Conservation (phyloP, 2,329 filamentous ascomycete species). For the Botryotinia convoluta region DNA sequence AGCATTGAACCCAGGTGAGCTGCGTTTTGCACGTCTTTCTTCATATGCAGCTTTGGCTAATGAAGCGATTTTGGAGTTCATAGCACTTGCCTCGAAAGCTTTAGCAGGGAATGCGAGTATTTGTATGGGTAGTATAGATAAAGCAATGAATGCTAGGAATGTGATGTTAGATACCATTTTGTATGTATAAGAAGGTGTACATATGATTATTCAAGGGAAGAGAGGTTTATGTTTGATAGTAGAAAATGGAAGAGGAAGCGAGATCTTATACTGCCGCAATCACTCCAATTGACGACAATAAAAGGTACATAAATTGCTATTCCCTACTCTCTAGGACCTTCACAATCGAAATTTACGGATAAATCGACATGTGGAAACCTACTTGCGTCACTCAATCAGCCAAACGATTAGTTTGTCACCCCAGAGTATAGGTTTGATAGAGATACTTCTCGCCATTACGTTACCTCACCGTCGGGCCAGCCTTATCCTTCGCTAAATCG, state of each 20-base stretch:
- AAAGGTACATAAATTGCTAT: not conserved
- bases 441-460: not conserved
- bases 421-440: not conserved
- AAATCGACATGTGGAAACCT: not conserved
- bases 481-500: not conserved
- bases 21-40: constrained; percentile 16
- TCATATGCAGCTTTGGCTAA: constrained; percentile 14
- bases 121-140: not conserved
- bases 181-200: not conserved
- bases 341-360: not conserved
- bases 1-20: constrained; percentile 21
- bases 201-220: not conserved
- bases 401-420: not conserved
- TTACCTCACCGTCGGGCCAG: not conserved
- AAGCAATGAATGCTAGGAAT: not conserved
- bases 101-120: constrained; percentile 6
- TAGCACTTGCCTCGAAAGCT: constrained; percentile 20
- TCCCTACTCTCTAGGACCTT: not conserved
- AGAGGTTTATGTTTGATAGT: not conserved
- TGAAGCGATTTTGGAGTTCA: constrained; percentile 8
- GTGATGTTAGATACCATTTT: not conserved
- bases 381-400: not conserved
- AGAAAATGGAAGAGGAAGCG: not conserved
- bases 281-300: not conserved
- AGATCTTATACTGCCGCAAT: not conserved